Conservation (phyloP, 2,329 filamentous ascomycete species). For the Microdochium trichocladiopsis region DNA sequence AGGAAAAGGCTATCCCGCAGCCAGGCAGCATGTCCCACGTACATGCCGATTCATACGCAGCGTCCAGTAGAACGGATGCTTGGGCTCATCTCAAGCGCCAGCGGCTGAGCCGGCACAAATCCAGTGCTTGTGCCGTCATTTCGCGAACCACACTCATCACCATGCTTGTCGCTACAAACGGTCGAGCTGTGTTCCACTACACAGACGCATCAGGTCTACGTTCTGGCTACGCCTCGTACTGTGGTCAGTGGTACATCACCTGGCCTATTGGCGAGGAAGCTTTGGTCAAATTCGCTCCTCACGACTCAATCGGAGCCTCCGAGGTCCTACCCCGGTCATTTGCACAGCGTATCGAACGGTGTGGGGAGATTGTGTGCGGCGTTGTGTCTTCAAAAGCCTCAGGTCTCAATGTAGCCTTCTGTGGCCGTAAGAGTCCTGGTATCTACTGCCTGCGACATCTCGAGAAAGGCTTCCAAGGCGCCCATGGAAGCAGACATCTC, state of each 20-base stretch:
- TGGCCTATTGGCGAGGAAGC: slow-evolving; percentile 23
- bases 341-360: slow-evolving; percentile 15
- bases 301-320: slow-evolving; percentile 15
- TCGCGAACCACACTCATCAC: slow-evolving; percentile 14
- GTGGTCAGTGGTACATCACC: slow-evolving; percentile 22
- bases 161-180: slow-evolving; percentile 18
- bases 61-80: background rate
- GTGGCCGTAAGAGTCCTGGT: slow-evolving; percentile 14
- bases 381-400: slow-evolving; percentile 9
- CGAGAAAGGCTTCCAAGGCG: slow-evolving; percentile 18
- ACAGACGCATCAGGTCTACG: slow-evolving; percentile 21
- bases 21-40: background rate
- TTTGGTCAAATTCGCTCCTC: slow-evolving; percentile 16
- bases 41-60: background rate
- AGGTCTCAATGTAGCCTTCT: slow-evolving; percentile 14
- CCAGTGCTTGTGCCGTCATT: slow-evolving; percentile 14
- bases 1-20: background rate
- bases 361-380: slow-evolving; percentile 16
- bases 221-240: slow-evolving; percentile 22
- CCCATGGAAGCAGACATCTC: slow-evolving; percentile 19
- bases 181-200: slow-evolving; percentile 18
- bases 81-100: slow-evolving; percentile 4
- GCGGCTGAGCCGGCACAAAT: slow-evolving; percentile 10
- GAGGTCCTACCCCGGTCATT: slow-evolving; percentile 17
- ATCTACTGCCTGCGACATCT: slow-evolving; percentile 12